Percentiles rank a stretch among this genome's conserved stretches.
These are phyloP conservation scores for Rhododendron mucronatum DNA, from an alignment of 148 eudicot genomes.

Conservation along the genomic window DNA sequence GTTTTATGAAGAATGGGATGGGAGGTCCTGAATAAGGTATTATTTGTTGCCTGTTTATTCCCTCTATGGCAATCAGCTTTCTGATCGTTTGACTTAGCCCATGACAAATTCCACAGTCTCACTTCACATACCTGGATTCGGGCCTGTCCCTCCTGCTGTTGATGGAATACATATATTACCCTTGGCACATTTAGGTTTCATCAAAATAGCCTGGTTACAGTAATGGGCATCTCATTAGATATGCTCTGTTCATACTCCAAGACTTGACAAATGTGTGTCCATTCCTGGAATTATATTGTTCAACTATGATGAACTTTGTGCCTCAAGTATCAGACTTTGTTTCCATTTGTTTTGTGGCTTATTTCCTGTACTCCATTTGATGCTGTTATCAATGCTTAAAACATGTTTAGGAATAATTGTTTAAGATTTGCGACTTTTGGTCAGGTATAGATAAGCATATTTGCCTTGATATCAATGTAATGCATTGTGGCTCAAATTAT, in stretches of 20 bases:
- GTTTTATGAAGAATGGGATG: conserved; percentile 87
- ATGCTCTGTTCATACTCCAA: background rate
- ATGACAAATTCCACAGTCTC: background rate
- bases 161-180: background rate
- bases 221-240: background rate
- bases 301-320: background rate
- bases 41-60: background rate
- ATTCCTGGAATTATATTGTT: background rate
- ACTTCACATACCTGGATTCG: background rate
- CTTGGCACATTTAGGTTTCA: background rate
- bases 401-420: background rate
- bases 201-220: background rate
- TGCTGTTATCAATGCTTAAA: background rate
- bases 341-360: background rate
- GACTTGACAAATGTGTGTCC: background rate
- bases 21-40: conserved; percentile 46
- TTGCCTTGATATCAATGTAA: background rate
- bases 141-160: background rate
- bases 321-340: background rate
- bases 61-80: background rate
- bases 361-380: background rate
- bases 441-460: background rate
- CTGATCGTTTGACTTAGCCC: background rate
- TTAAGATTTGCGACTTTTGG: background rate
- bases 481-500: background rate